A percentile compares a stretch with the other conserved stretches of the same genome.
Evolutionary conservation across 2,329 filamentous ascomycete species (phyloP).

Genomic region (Ramichloridium luteum): DNA sequence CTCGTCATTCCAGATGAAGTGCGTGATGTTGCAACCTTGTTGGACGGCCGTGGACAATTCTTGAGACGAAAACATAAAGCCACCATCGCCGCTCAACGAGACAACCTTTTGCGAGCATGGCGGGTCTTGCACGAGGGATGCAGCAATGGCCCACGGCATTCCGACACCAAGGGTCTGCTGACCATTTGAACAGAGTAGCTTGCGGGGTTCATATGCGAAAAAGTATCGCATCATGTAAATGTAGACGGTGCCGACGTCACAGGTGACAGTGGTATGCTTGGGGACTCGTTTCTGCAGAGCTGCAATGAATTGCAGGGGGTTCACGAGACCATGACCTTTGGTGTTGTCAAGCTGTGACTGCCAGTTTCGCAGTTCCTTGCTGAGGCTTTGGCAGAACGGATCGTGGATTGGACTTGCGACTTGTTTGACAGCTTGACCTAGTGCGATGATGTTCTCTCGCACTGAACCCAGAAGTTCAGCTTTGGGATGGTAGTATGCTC

Average conservation of each 20-base stretch:
- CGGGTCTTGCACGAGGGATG: slow-evolving; percentile 32
- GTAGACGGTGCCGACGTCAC: slow-evolving; percentile 38
- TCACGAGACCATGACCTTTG: slow-evolving; percentile 25
- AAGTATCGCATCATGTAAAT: slow-evolving; percentile 39
- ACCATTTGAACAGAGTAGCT: slow-evolving; percentile 36
- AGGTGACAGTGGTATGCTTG: slow-evolving; percentile 32
- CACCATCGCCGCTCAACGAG: slow-evolving; percentile 35
- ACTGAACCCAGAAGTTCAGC: slow-evolving; percentile 34
- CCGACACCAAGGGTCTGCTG: slow-evolving; percentile 40
- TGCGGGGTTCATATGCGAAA: slow-evolving; percentile 33
- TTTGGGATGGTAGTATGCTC: slow-evolving; percentile 30
- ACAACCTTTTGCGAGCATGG: slow-evolving; percentile 35
- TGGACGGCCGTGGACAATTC: slow-evolving; percentile 36
- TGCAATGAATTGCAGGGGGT: slow-evolving; percentile 36
- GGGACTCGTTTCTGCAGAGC: slow-evolving; percentile 31
- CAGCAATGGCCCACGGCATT: slow-evolving; percentile 38
- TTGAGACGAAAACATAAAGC: slow-evolving; percentile 39
- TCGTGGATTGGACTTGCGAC: slow-evolving; percentile 28
- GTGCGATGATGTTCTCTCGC: slow-evolving; percentile 29
- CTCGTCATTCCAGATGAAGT: slow-evolving; percentile 41
- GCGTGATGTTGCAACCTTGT: slow-evolving; percentile 38
- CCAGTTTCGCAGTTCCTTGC: slow-evolving; percentile 29
- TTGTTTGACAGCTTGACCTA: slow-evolving; percentile 23
- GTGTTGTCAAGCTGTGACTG: slow-evolving; percentile 13
- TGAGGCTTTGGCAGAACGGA: slow-evolving; percentile 24